phyloP scores from a whole-genome alignment of 331 rosid species.

The Rhamnella rubrinervis region DNA sequence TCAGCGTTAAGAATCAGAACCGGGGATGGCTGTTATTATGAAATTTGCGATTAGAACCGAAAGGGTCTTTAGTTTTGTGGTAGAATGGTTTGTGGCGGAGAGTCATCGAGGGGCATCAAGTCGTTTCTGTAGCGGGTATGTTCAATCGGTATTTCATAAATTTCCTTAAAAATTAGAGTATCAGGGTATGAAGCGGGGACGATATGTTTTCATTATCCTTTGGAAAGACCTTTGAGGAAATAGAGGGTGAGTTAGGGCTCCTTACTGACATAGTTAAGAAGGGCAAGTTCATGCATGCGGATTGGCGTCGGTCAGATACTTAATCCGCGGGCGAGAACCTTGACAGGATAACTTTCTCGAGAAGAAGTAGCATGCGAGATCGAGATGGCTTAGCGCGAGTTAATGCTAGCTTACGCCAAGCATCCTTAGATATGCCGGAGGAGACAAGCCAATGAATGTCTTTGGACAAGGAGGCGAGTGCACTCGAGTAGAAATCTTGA shows the following conservation, averaged over 20 bases:
- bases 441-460: too few species aligned
- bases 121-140: background rate
- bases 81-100: background rate
- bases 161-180: background rate
- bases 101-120: background rate
- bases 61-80: too few species aligned
- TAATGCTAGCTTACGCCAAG: too few species aligned
- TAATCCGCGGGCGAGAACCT: background rate
- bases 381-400: too few species aligned
- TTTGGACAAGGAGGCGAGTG: too few species aligned
- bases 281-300: background rate
- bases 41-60: too few species aligned
- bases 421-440: too few species aligned
- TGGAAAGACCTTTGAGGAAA: background rate
- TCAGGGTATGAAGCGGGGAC: background rate
- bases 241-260: background rate
- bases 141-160: background rate
- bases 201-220: background rate
- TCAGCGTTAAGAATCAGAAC: too few species aligned
- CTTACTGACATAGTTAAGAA: background rate
- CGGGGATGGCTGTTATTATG: too few species aligned
- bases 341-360: background rate
- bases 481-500: too few species aligned
- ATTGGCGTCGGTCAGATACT: background rate
- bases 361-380: too few species aligned